Evolutionary conservation across 164 flowering plant genomes (phyloP).

Genomic region (Berberis thunbergii): DNA sequence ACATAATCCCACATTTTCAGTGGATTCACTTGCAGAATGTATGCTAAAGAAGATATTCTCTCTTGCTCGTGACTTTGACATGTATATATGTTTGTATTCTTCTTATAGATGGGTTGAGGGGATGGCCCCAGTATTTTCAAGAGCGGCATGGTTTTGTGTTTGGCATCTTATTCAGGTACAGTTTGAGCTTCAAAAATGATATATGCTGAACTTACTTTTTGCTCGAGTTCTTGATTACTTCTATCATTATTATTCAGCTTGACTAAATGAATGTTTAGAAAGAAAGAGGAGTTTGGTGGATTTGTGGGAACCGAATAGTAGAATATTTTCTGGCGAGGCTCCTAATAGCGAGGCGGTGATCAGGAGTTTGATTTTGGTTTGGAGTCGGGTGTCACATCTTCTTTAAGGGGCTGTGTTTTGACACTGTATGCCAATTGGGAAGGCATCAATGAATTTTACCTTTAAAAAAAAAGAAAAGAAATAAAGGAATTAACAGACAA

Average conservation of each 20-base stretch:
- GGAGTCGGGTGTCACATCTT: too few relatives aligned
- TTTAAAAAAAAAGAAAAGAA: too few relatives aligned
- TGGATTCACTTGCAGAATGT: background rate
- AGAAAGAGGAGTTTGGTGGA: background rate
- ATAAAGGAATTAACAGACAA: too few relatives aligned
- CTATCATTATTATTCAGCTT: background rate
- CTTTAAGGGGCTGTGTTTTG: too few relatives aligned
- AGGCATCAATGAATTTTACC: too few relatives aligned
- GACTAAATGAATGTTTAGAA: background rate
- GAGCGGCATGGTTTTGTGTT: conserved; percentile 87
- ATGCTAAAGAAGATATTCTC: background rate
- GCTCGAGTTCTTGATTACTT: background rate
- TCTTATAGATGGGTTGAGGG: conserved; percentile 84
- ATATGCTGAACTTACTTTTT: background rate
- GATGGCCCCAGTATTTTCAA: conserved; percentile 98
- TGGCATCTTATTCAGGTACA: conserved; percentile 97
- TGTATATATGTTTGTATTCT: background rate
- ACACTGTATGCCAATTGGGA: too few relatives aligned
- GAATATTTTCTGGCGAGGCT: too few relatives aligned
- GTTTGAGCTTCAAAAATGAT: background rate
- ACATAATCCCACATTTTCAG: too few relatives aligned
- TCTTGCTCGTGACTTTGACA: background rate
- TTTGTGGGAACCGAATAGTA: too few relatives aligned
- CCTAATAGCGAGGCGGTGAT: too few relatives aligned
- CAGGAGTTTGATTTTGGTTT: too few relatives aligned